These are phyloP conservation scores for Cladophialophora carrionii DNA, from an alignment of 2,329 filamentous ascomycete genomes.

Conservation along the genomic window DNA sequence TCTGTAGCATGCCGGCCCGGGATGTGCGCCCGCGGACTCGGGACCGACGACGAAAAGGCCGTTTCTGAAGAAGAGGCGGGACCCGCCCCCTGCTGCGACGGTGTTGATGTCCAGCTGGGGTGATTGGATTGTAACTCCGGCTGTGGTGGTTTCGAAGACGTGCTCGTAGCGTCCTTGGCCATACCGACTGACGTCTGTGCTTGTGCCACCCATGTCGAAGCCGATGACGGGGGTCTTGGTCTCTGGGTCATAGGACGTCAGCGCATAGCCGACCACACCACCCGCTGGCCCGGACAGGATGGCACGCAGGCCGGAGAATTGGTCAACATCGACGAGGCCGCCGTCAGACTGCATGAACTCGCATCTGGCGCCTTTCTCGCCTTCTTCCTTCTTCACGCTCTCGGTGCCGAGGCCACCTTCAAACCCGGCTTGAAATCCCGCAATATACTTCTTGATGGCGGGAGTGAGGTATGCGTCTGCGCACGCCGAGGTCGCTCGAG, in stretches of 20 bases:
- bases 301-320: conserved; percentile 82
- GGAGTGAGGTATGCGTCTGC: conserved; percentile 81
- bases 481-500: conserved; percentile 74
- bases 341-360: conserved; percentile 97
- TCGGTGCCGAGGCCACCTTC: conserved; percentile 76
- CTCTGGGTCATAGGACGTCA: conserved; percentile 83
- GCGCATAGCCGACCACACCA: conserved; percentile 88
- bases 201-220: conserved; percentile 95
- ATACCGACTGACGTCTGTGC: conserved; percentile 87
- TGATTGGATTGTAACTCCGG: conserved; percentile 90
- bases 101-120: conserved; percentile 95
- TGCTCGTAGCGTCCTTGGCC: conserved; percentile 86
- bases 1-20: conserved; percentile 87
- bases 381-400: conserved; percentile 69
- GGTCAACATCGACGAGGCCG: conserved; percentile 59
- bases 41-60: conserved; percentile 90
- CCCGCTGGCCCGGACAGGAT: conserved; percentile 92
- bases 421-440: conserved; percentile 79
- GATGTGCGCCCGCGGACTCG: conserved; percentile 87
- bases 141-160: conserved; percentile 90
- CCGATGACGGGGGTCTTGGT: conserved; percentile 87
- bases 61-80: conserved; percentile 78
- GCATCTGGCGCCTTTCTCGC: conserved; percentile 73
- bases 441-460: conserved; percentile 75
- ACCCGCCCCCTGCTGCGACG: conserved; percentile 79